phyloP scores from a whole-genome alignment of 441 rosid species.

The Omphalea diandra region DNA sequence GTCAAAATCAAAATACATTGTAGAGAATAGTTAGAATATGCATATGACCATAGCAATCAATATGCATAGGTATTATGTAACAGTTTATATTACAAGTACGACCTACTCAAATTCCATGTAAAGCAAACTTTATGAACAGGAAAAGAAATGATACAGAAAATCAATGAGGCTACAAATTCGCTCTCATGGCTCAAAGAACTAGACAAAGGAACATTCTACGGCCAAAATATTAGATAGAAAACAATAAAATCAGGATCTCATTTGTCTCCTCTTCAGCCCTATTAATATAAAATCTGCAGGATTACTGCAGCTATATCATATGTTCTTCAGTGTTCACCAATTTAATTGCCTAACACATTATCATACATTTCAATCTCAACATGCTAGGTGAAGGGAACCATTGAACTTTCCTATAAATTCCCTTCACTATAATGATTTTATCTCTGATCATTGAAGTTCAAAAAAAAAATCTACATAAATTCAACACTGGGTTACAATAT shows the following conservation, averaged over 20 bases:
- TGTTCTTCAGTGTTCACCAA: background rate
- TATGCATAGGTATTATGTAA: background rate
- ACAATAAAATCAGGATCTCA: background rate
- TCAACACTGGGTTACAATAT: constrained; percentile 2
- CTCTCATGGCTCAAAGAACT: no score
- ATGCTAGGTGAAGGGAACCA: background rate
- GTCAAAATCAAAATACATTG: no score
- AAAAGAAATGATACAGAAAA: background rate
- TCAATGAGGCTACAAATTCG: no score
- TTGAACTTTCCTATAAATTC: background rate
- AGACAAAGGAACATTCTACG: background rate
- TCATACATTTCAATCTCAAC: background rate
- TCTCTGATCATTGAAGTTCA: background rate
- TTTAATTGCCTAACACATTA: background rate
- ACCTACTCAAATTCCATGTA: background rate
- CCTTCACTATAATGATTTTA: background rate
- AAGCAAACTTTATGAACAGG: background rate
- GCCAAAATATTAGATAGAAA: background rate
- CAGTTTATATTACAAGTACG: background rate
- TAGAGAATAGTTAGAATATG: background rate
- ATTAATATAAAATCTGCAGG: background rate
- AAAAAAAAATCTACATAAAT: background rate
- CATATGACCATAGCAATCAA: background rate
- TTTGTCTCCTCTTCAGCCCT: background rate
- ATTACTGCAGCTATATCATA: background rate